Base-by-base conservation (phyloP, 495 filamentous ascomycete genomes). In the Podospora bellae-mahoneyi region DNA sequence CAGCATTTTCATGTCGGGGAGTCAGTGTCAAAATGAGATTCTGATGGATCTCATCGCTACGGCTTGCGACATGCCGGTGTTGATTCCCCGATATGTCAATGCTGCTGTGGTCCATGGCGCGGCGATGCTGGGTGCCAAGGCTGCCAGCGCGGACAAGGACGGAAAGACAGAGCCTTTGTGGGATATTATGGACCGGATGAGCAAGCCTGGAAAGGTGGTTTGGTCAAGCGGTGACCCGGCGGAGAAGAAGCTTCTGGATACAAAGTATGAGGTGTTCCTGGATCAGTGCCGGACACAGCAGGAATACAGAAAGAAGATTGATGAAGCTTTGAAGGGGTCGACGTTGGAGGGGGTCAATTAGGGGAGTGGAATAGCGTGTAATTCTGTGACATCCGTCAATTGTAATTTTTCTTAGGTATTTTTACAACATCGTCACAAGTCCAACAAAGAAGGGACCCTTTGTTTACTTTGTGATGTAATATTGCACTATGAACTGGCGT, bases 1-100 rank as follows among this genome's bases (percentile, higher is more conserved):
- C 59, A 94, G 91, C 62, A 96, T 99, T 78, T 99, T 97, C 85
- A 97, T 99, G 95, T 96, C 91, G 19, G 95, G 95, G 66, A 93
- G 91, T 26, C 95, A 97, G 75, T 99, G 95, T 82, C 93, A 97
- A 78, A 99, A 99, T 76, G 86, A 89, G 28, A 89, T 99, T 64
- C 83, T 99, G 30, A 94, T 98, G 85, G 81, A 87, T 19, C 89
- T 98, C 44, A 92, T 98, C 66, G 93, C 95, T 4, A 92, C 93
- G 6, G 92, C 89, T 9, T 97, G 93, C 76, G 87, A 88, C 62
- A 93, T 95, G 87, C 94, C 94, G 5, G 95, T 98, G 48, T 78
- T 96, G 32, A 94, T 97, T 62, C 95, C 95, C 4, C 85, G 88
- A 60, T 98, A 97, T 72, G 91, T 97, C 68, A 88, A 96, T 75